These are phyloP conservation scores for Colletotrichum lupini DNA, from an alignment of 2,329 filamentous ascomycete genomes.

Conservation along the genomic window DNA sequence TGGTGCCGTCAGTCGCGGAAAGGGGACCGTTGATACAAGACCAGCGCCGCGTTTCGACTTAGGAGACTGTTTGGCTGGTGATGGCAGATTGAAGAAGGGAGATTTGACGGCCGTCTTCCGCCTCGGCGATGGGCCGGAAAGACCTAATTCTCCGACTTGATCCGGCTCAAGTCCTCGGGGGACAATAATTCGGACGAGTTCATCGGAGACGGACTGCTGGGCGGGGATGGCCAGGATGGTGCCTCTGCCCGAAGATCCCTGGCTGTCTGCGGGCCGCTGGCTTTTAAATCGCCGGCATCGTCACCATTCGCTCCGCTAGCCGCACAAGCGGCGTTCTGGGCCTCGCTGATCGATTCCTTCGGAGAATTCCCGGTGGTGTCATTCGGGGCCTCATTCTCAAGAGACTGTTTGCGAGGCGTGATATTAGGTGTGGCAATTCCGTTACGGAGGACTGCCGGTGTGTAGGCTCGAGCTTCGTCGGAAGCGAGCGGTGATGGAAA, in stretches of 20 bases:
- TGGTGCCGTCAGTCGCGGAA: conserved; percentile 72
- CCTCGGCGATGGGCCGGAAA: not conserved
- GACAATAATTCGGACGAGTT: conserved; percentile 28
- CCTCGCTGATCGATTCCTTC: not conserved
- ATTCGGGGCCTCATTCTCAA: conserved; percentile 2
- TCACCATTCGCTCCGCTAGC: not conserved
- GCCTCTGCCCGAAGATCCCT: conserved; percentile 31
- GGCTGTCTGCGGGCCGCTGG: conserved; percentile 31
- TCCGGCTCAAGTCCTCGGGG: conserved; percentile 21
- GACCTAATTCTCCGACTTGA: conserved; percentile 28
- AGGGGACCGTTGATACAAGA: conserved; percentile 67
- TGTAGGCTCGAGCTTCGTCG: not conserved
- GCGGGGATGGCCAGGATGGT: conserved; percentile 22
- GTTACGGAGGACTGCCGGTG: conserved; percentile 12
- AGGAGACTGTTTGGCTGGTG: conserved; percentile 33
- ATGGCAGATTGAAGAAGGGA: conserved; percentile 46
- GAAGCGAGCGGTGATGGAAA: not conserved
- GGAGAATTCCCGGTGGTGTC: not conserved
- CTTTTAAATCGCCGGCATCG: conserved; percentile 28
- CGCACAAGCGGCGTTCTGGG: not conserved
- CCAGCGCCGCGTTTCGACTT: conserved; percentile 51
- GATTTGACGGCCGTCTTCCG: conserved; percentile 39
- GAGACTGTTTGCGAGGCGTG: conserved; percentile 16
- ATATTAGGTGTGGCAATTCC: conserved; percentile 23
- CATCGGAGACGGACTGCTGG: conserved; percentile 11